Base-by-base conservation (phyloP, 2,329 filamentous ascomycete species). In the Neurospora sp. region DNA sequence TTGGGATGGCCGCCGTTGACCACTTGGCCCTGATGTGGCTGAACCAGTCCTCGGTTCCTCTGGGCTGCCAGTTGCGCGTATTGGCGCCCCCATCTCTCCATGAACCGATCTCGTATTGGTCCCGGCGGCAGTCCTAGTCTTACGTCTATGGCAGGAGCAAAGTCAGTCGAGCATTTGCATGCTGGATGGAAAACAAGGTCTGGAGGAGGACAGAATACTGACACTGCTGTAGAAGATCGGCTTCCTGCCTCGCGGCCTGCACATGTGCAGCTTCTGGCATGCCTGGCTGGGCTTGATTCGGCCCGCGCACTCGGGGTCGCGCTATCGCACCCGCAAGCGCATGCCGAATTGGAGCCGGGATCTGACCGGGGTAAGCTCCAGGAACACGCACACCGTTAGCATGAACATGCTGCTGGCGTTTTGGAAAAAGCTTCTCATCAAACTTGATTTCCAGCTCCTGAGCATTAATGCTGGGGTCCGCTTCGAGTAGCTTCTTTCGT, bases 381-480 rank as follows among this genome's bases (percentile, higher is more conserved):
- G 46, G 19, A 52, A 28, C 52, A 62, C 13, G 52, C 52, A 62
- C 52, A 33, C 52, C 52, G 52, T 39, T 6, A 11, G 39, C 39
- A 33, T 43, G 38, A 46, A 17, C 39, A 28, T 78, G 79, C 7
- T 70, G 71, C 67, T 75, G 68, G 33, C 85, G 84, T 67, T 84
- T 83, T 43, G 81, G 74, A 17, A 79, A 76, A 1, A 89, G 85
- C 3, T 77, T 76, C 2, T 88, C 82, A 0, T 89, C 89, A 66
- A 91, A 79, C 43, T 84, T 82, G 72, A 93, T 83, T 66, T 86
- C 81, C 15, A 93, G 81, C 43, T 86, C 79, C 9, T 87, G 84
- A 33, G 84, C 82, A 1, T 84, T 77, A n/a, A 93, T 76, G 4
- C 85, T 82, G 0, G 91, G 90, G 72, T 93, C 85, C 39, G 89